Conservation (phyloP, 176 grass and related monocot species). For the Oryza brachyantha region DNA sequence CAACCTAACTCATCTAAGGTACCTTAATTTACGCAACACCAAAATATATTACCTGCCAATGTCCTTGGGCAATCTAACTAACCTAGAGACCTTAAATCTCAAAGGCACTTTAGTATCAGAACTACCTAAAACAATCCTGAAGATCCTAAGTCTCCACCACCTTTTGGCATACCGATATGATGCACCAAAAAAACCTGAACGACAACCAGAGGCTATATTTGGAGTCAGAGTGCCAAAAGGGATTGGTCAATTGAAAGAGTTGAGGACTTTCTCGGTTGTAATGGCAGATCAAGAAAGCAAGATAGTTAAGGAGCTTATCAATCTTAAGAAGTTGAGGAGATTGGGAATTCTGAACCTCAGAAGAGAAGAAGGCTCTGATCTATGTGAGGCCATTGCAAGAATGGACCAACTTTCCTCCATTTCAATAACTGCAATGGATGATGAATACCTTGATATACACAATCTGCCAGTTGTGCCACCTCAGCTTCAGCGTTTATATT, state of each 20-base stretch:
- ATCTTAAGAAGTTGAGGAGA: constrained; percentile 14
- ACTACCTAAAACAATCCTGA: not conserved
- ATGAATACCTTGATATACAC: constrained; percentile 1
- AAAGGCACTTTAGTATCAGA: not conserved
- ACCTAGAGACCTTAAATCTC: constrained; percentile 7
- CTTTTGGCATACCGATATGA: not conserved
- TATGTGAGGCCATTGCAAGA: not conserved
- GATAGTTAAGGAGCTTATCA: constrained; percentile 12
- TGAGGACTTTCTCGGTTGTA: constrained; percentile 8
- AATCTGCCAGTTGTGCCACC: not conserved
- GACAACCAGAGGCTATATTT: not conserved
- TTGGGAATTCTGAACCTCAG: constrained; percentile 10
- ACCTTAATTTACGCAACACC: constrained; percentile 15
- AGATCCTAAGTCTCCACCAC: constrained; percentile 2
- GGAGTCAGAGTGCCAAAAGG: not conserved
- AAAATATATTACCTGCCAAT: not conserved
- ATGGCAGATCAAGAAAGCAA: not conserved
- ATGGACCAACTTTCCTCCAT: constrained; percentile 6
- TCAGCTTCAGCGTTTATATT: constrained; percentile 16
- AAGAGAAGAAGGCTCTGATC: constrained; percentile 9
- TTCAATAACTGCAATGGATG: constrained; percentile 6
- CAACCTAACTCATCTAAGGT: constrained; percentile 5
- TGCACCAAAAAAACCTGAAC: not conserved
- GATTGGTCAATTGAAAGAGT: constrained; percentile 2
- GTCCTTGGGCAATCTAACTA: constrained; percentile 23